Base-by-base conservation (phyloP, 805 yeast genomes). In the Cyberlindnera misumaiensis region DNA sequence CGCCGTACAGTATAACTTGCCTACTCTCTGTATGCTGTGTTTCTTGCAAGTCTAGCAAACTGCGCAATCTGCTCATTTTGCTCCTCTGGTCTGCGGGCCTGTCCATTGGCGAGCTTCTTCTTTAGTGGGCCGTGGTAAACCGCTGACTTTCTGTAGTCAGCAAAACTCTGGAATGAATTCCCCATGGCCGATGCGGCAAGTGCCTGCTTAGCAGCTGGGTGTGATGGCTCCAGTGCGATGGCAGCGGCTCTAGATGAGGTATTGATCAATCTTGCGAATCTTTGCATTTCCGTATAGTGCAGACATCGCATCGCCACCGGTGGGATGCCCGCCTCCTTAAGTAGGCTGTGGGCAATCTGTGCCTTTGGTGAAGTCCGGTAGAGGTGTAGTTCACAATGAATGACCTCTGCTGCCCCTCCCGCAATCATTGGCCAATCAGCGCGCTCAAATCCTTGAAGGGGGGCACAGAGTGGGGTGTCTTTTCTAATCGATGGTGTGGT, bases 41-140 rank as follows among this genome's bases (percentile, higher is more conserved):
- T 32, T 51, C 54, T 52, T 12, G 56, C 56, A 13, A 37, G 25
- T 24, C 37, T 39, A 11, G 53, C 52, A 34, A 51, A 52, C n/a
- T 28, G 28, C 30, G 43, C 54, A 13, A 38, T 39, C 13, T 42
- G 47, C 28, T 52, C 51, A 5, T 48, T 40, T 31, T 36, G 38
- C 20, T 49, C 39, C 41, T 44, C 38, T 28, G 42, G 38, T 5
- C 24, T 35, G 22, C 40, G 39, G 24, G 36, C 27, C 11, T 46
- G 34, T 9, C 34, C 32, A 17, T 25, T 36, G 9, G 43, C 36
- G 16, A 41, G 31, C 28, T 43, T 45, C 43, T 52, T 54, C 12
- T 48, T 59, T 40, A 62, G 46, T 9, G 67, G 68, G 15, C 68
- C 68, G 41, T 62, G 64, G 32, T 60, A 62, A 40, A 54, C 59